Conservation (phyloP, 805 yeast genomes). For the Candida sithepensis region DNA sequence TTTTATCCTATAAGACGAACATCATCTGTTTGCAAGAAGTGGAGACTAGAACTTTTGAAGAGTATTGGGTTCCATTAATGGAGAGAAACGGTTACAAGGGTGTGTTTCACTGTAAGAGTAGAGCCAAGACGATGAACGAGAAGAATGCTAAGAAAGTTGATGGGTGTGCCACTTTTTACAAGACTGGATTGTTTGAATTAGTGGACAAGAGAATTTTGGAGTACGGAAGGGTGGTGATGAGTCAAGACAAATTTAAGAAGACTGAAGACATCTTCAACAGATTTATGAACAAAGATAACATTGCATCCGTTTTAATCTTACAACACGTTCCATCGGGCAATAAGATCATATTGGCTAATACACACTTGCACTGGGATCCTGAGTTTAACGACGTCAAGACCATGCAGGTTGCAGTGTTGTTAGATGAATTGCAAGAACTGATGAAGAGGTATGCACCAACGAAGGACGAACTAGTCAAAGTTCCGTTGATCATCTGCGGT, state of each 20-base stretch:
- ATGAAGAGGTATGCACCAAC: conserved; percentile 40
- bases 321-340: conserved; percentile 73
- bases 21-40: conserved; percentile 93
- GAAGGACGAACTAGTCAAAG: conserved; percentile 34
- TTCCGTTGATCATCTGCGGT: conserved; percentile 87
- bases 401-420: conserved; percentile 86
- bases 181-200: conserved; percentile 62
- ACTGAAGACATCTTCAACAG: conserved; percentile 94
- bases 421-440: conserved; percentile 79
- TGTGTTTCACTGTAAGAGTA: conserved; percentile 77
- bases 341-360: conserved; percentile 71
- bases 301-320: conserved; percentile 74
- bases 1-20: conserved; percentile 63
- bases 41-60: conserved; percentile 81
- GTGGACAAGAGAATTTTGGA: conserved; percentile 73
- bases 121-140: conserved; percentile 86
- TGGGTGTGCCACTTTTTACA: conserved; percentile 96
- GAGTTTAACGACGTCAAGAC: conserved; percentile 93
- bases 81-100: conserved; percentile 75
- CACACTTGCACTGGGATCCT: conserved; percentile 99
- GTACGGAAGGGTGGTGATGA: conserved; percentile 76
- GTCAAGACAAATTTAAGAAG: conserved; percentile 81
- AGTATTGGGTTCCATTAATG: conserved; percentile 79
- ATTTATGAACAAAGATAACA: conserved; percentile 92
- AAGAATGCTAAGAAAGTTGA: conserved; percentile 86